Conservation (phyloP, 768 basidiomycete genomes). For the Strobilomyces echinocephalus region DNA sequence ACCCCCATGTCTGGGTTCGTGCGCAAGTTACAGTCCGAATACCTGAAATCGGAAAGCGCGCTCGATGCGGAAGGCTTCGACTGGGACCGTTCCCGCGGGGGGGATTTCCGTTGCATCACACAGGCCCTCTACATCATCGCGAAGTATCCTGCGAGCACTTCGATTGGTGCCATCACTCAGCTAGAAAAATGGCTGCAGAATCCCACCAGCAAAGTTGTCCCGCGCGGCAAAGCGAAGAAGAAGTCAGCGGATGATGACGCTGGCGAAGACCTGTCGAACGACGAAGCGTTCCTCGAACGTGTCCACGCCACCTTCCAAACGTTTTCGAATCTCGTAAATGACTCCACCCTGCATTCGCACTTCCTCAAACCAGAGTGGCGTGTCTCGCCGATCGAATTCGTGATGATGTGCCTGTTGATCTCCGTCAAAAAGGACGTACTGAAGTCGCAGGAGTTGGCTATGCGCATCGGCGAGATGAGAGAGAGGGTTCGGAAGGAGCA, state of each 20-base stretch:
- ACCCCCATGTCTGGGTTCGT: slow-evolving; percentile 56
- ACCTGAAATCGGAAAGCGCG: slow-evolving; percentile 37
- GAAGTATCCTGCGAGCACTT: slow-evolving; percentile 33
- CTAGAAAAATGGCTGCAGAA: slow-evolving; percentile 50
- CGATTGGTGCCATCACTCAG: slow-evolving; percentile 31
- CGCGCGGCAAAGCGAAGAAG: slow-evolving; percentile 19
- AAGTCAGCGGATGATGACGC: slow-evolving; percentile 9
- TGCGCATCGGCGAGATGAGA: slow-evolving; percentile 50
- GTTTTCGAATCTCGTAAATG: slow-evolving; percentile 42
- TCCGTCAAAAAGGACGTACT: slow-evolving; percentile 42
- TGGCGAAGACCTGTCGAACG: slow-evolving; percentile 22
- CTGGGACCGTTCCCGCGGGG: slow-evolving; percentile 49
- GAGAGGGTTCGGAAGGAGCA: slow-evolving; percentile 48
- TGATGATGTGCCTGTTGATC: slow-evolving; percentile 52
- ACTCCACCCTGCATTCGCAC: slow-evolving; percentile 30
- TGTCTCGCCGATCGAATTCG: slow-evolving; percentile 67
- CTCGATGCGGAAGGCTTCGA: slow-evolving; percentile 38
- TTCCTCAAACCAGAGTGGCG: slow-evolving; percentile 43
- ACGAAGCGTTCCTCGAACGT: slow-evolving; percentile 31
- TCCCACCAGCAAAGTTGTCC: slow-evolving; percentile 8
- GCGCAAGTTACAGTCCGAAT: slow-evolving; percentile 47
- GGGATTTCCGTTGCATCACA: slow-evolving; percentile 55
- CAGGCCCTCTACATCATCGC: slow-evolving; percentile 51
- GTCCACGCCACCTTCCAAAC: slow-evolving; percentile 43
- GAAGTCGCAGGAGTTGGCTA: slow-evolving; percentile 37